phyloP scores from a whole-genome alignment of 2,329 filamentous ascomycete species.

The Elsinoe ampelina region DNA sequence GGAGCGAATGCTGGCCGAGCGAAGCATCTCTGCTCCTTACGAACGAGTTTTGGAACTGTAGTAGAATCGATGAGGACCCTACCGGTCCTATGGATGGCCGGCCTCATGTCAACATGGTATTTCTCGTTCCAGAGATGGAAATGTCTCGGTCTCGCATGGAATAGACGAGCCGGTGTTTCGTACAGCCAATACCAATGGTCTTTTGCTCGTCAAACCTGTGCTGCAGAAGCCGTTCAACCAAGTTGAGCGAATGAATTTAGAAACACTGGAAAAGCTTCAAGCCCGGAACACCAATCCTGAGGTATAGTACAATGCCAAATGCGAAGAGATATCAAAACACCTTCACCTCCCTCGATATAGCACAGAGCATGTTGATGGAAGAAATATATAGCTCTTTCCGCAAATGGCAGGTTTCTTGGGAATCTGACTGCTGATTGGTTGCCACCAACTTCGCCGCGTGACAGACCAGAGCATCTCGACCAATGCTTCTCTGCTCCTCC shows the following conservation, averaged over 20 bases:
- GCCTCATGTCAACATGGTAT: neutral
- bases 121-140: neutral
- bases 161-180: no score
- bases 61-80: neutral
- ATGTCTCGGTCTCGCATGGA: no score
- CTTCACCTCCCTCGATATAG: no score
- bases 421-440: neutral
- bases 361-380: neutral
- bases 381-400: neutral
- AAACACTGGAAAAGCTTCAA: no score
- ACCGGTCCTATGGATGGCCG: neutral
- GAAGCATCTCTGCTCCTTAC: conserved; percentile 21
- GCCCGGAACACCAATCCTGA: no score
- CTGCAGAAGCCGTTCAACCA: no score
- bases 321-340: no score
- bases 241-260: no score
- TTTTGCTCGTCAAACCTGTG: no score
- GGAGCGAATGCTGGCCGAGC: conserved; percentile 62
- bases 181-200: no score
- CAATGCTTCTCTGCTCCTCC: neutral
- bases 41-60: neutral
- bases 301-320: no score
- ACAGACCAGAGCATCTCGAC: conserved; percentile 7
- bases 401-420: neutral
- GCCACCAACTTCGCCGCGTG: conserved; percentile 3